Evolutionary conservation across 2,329 filamentous ascomycete genomes (phyloP).

Genomic region (Rutstroemia sp.): DNA sequence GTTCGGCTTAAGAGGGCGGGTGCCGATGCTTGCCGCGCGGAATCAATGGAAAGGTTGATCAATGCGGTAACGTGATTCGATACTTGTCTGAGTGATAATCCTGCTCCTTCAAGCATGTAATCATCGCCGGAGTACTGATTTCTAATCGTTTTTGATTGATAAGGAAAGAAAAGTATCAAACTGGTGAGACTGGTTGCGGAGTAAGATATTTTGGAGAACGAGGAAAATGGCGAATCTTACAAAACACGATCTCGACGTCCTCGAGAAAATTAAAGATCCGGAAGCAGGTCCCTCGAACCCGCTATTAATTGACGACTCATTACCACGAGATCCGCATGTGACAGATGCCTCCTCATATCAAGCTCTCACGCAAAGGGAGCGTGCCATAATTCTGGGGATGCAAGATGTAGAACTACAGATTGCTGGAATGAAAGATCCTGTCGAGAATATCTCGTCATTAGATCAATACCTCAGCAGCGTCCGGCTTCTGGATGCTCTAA

Average conservation of each 20-base stretch:
- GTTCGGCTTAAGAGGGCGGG: background rate
- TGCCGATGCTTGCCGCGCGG: background rate
- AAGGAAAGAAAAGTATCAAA: background rate
- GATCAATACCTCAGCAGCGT: slow-evolving; percentile 42
- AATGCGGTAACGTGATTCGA: background rate
- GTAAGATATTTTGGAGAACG: too few relatives aligned
- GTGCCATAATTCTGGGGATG: slow-evolving; percentile 45
- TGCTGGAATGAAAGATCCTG: slow-evolving; percentile 29
- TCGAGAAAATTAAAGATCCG: slow-evolving; percentile 61
- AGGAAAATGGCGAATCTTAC: slow-evolving; percentile 40
- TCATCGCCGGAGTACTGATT: background rate
- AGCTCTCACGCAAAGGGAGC: slow-evolving; percentile 42
- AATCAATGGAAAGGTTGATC: too few relatives aligned
- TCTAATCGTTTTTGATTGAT: too few relatives aligned
- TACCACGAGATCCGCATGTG: slow-evolving; percentile 50
- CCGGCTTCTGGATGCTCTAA: slow-evolving; percentile 44
- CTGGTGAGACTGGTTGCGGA: too few relatives aligned
- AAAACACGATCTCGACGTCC: slow-evolving; percentile 51
- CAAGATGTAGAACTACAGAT: slow-evolving; percentile 46
- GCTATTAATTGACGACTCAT: slow-evolving; percentile 43
- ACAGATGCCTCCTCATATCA: slow-evolving; percentile 44
- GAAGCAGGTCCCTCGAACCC: slow-evolving; percentile 50
- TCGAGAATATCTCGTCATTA: slow-evolving; percentile 26
- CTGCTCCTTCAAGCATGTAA: background rate
- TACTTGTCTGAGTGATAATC: too few relatives aligned